Evolutionary conservation across 805 yeast genomes (phyloP).

Genomic region (Ogataea thermomethanolica): DNA sequence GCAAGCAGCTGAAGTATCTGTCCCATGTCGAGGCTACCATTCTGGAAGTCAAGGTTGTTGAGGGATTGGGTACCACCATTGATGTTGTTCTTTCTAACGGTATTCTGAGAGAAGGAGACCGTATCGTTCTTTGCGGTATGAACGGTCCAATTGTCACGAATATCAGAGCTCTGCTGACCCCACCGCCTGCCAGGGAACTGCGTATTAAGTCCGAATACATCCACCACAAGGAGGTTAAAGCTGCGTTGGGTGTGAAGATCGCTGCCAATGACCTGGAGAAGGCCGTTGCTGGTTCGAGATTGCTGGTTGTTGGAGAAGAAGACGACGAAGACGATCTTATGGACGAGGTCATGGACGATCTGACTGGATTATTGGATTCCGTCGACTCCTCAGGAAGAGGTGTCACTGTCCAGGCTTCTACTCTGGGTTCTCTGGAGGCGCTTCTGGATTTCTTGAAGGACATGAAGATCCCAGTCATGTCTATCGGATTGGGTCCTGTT

Average conservation of each 20-base stretch:
- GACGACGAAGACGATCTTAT: constrained; percentile 96
- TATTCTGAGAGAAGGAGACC: constrained; percentile 89
- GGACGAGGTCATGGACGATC: constrained; percentile 99
- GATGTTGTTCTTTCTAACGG: constrained; percentile 98
- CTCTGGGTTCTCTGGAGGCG: constrained; percentile 97
- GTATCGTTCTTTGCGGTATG: constrained; percentile 94
- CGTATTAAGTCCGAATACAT: constrained; percentile 95
- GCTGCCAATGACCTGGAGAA: constrained; percentile 97
- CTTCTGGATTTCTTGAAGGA: constrained; percentile 93
- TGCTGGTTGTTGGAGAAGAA: constrained; percentile 91
- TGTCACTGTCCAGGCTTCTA: constrained; percentile 97
- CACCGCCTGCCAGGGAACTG: constrained; percentile 94
- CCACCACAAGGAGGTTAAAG: constrained; percentile 97
- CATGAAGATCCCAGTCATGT: constrained; percentile 99
- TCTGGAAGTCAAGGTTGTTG: constrained; percentile 95
- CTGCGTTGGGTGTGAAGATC: constrained; percentile 97
- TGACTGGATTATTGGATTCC: constrained; percentile 89
- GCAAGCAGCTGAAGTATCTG: constrained; percentile 94
- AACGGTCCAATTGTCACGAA: constrained; percentile 97
- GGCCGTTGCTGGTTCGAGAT: constrained; percentile 98
- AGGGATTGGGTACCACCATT: constrained; percentile 97
- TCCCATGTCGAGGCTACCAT: constrained; percentile 94
- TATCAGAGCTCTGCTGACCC: constrained; percentile 93
- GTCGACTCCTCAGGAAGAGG: constrained; percentile 95
- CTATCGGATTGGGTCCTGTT: constrained; percentile 97